Evolutionary conservation across 169 alveolate species (phyloP).

Genomic region (Neospora caninum): DNA sequence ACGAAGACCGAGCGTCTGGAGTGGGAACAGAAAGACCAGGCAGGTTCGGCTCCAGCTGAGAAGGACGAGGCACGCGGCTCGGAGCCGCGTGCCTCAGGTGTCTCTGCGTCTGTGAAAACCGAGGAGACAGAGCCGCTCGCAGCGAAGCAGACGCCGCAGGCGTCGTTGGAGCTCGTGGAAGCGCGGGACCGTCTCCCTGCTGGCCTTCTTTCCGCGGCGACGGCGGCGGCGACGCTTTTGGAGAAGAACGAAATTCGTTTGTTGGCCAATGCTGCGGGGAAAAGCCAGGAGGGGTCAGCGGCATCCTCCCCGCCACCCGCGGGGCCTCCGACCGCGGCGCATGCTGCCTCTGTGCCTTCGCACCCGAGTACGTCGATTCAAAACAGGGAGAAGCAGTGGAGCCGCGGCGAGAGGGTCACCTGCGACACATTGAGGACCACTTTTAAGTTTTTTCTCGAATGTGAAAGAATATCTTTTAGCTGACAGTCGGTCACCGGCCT

Average conservation of each 20-base stretch:
- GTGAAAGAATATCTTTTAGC: too few species aligned
- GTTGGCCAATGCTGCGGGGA: background rate
- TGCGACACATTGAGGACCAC: too few species aligned
- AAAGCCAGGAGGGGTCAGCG: background rate
- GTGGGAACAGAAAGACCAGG: background rate
- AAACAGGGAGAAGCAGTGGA: background rate
- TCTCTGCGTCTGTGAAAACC: background rate
- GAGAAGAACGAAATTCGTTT: conserved; percentile 26
- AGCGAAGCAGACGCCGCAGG: background rate
- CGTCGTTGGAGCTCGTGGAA: background rate
- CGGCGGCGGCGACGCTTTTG: background rate
- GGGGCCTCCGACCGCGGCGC: background rate
- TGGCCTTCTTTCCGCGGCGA: background rate
- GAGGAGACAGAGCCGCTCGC: background rate
- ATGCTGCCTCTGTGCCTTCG: background rate
- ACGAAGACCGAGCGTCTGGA: background rate
- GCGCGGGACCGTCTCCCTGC: background rate
- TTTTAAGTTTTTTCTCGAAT: too few species aligned
- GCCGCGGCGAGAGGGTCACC: background rate
- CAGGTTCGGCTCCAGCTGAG: background rate
- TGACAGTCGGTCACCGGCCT: too few species aligned
- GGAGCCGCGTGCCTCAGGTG: background rate
- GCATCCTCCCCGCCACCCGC: background rate
- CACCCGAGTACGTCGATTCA: background rate
- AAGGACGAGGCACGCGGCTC: background rate